Base-by-base conservation (phyloP, 805 yeast genomes). In the Candida nemodendra region DNA sequence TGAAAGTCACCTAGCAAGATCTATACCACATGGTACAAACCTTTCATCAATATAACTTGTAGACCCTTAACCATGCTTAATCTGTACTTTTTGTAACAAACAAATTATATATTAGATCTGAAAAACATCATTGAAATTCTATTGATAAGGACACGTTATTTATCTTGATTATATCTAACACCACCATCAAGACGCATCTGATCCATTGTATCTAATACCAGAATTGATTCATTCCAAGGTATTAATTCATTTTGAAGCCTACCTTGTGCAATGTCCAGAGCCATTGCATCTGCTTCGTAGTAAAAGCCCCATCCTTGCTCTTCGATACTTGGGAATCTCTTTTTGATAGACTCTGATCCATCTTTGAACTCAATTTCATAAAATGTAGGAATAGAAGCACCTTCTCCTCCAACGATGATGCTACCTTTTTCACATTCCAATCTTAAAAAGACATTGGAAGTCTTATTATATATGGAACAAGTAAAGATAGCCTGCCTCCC, bases 241-340 rank as follows among this genome's bases (percentile, higher is more conserved):
- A 69, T 58, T 1, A 52, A 34, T 5, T 45, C 57, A 38, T 64
- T 61, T 44, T 66, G 65, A 9, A 54, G 50, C 38, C 57, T 62
- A 6, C 76, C 75, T 15, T 53, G 59, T 4, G 49, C 39, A 27
- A 77, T 59, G 38, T 69, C 76, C 31, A 61, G 51, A 4, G 76
- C 80, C 18, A 69, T 68, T 2, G 74, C 78, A 46, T 74, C 69
- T 1, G 80, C 80, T 54, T 77, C 81, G 54, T 70, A 69, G 45
- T 69, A 70, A 52, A 75, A 70, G 0, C 82, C 82, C 34, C 62
- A 56, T 35, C 62, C 68, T 19, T 23, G 22, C 19, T 32, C 22
- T 13, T 30, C 36, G 14, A 13, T 16, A 14, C 18, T 15, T 2
- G 62, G 66, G 38, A 64, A 68, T 24, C 59, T 52, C 36, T 54